These are phyloP conservation scores for Penicillium oxalicum DNA, from an alignment of 2,329 filamentous ascomycete species.

Conservation along the genomic window DNA sequence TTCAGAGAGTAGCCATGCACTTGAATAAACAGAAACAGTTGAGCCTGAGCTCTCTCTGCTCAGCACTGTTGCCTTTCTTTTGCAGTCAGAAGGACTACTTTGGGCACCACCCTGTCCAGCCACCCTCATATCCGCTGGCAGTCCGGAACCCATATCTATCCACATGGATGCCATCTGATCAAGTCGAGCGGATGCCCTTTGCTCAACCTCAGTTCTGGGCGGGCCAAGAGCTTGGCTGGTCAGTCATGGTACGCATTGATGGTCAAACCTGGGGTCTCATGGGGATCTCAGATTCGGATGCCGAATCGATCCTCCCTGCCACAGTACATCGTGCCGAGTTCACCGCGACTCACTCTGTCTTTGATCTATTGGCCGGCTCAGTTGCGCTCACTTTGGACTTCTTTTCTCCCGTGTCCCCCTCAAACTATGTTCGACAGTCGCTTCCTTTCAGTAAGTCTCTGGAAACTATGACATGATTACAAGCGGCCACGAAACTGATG, in stretches of 20 bases:
- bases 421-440: slow-evolving; percentile 40
- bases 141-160: slow-evolving; percentile 42
- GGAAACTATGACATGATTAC: neutral
- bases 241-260: slow-evolving; percentile 39
- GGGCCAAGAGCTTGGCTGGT: slow-evolving; percentile 39
- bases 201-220: slow-evolving; percentile 41
- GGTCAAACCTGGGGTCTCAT: slow-evolving; percentile 40
- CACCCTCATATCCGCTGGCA: slow-evolving; percentile 42
- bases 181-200: slow-evolving; percentile 32
- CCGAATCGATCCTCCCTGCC: slow-evolving; percentile 25
- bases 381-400: slow-evolving; percentile 38
- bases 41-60: slow-evolving; percentile 20
- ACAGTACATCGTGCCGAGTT: slow-evolving; percentile 33
- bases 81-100: slow-evolving; percentile 9
- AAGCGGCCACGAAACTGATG: neutral
- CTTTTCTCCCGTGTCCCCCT: slow-evolving; percentile 41
- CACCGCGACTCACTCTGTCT: slow-evolving; percentile 40
- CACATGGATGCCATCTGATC: slow-evolving; percentile 41
- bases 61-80: slow-evolving; percentile 15
- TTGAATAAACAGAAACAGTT: slow-evolving; percentile 13
- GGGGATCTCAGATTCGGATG: slow-evolving; percentile 28
- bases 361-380: slow-evolving; percentile 34
- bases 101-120: slow-evolving; percentile 24
- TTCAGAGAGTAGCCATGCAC: slow-evolving; percentile 7
- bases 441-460: slow-evolving; percentile 36